phyloP scores from a whole-genome alignment of 139 green algal genomes.

The Tetraselmis striata region DNA sequence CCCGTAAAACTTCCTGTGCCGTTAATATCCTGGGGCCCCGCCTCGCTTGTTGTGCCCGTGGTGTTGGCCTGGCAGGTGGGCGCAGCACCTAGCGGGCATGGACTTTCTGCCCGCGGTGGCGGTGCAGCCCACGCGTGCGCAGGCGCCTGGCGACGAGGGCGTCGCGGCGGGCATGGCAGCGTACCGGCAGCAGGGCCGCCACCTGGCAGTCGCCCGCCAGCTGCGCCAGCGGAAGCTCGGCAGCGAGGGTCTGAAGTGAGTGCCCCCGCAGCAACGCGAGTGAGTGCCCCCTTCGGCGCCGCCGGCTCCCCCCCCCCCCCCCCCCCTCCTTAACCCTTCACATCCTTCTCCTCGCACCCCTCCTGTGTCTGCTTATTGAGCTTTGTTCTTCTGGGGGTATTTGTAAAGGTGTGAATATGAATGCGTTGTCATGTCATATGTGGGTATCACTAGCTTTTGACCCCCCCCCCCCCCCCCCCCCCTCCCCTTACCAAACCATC shows the following conservation, averaged over 20 bases:
- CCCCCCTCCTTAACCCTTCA: neutral
- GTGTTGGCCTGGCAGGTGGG: too few relatives aligned
- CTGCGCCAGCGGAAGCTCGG: neutral
- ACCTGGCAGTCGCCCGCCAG: neutral
- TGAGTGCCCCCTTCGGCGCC: neutral
- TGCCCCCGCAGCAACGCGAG: neutral
- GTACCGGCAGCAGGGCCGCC: neutral
- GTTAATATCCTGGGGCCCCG: too few relatives aligned
- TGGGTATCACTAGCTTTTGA: too few relatives aligned
- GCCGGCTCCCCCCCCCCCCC: neutral
- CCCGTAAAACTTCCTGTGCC: too few relatives aligned
- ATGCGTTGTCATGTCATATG: too few relatives aligned
- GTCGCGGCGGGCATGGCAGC: neutral
- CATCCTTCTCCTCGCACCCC: too few relatives aligned
- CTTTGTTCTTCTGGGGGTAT: too few relatives aligned
- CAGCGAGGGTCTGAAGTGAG: neutral
- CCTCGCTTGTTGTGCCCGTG: too few relatives aligned
- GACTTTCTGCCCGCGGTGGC: neutral
- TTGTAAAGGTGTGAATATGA: too few relatives aligned
- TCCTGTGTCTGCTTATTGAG: too few relatives aligned
- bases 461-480: too few relatives aligned
- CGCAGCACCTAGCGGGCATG: neutral
- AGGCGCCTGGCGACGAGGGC: neutral
- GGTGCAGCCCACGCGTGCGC: neutral
- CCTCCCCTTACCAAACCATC: too few relatives aligned